Conservation (phyloP, 371 early-diverging fungal species). For the Haplosporangium sp. region DNA sequence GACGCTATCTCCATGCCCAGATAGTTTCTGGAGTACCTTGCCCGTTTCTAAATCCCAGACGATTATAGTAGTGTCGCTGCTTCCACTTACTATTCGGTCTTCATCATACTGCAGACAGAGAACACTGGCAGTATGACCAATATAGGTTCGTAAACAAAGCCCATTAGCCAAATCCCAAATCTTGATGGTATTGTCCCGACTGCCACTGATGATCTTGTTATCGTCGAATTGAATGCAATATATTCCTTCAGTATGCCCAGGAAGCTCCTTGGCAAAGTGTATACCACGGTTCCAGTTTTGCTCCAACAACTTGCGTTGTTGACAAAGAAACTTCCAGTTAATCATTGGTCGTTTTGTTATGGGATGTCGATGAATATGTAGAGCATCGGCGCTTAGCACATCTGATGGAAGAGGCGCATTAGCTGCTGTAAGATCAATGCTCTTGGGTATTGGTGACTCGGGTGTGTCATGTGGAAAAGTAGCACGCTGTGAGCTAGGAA, state of each 20-base stretch:
- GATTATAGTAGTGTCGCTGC: slow-evolving; percentile 83
- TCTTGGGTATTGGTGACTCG: slow-evolving; percentile 12
- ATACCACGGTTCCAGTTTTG: slow-evolving; percentile 78
- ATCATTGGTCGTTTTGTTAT: slow-evolving; percentile 55
- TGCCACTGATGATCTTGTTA: slow-evolving; percentile 79
- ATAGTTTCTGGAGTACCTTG: slow-evolving; percentile 63
- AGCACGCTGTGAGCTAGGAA: slow-evolving; percentile 2
- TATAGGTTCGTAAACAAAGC: slow-evolving; percentile 67
- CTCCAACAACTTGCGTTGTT: slow-evolving; percentile 66
- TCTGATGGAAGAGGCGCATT: slow-evolving; percentile 36
- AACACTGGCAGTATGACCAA: slow-evolving; percentile 86
- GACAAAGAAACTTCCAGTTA: slow-evolving; percentile 79
- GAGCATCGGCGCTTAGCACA: slow-evolving; percentile 17
- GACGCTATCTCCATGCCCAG: slow-evolving; percentile 77
- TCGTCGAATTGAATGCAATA: slow-evolving; percentile 91
- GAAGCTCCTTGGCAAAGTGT: slow-evolving; percentile 67
- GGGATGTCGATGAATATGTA: slow-evolving; percentile 47
- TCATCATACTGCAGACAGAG: slow-evolving; percentile 86
- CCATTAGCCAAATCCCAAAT: slow-evolving; percentile 84
- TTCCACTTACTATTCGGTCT: slow-evolving; percentile 82
- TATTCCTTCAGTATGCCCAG: slow-evolving; percentile 92
- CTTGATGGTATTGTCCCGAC: slow-evolving; percentile 85
- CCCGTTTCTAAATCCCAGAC: slow-evolving; percentile 84
- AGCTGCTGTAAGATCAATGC: slow-evolving; percentile 19
- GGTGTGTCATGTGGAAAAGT: background rate